Evolutionary conservation across 495 filamentous ascomycete species (phyloP).

Genomic region (Trichocladium antarcticum): DNA sequence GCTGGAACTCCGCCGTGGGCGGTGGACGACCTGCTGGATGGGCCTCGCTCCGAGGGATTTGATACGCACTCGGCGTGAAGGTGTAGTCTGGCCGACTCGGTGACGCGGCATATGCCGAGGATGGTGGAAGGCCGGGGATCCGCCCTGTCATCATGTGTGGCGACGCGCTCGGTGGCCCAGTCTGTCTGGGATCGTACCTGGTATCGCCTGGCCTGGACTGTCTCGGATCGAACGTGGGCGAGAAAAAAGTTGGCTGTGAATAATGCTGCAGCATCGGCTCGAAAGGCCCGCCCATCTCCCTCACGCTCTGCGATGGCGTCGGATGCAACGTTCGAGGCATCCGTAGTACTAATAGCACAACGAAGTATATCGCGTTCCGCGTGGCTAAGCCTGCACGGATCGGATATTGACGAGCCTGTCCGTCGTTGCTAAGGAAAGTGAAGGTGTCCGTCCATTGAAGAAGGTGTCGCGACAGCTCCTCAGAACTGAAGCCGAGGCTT

Average conservation of each 20-base stretch:
- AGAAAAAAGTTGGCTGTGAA: conserved; percentile 33
- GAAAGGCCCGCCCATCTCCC: conserved; percentile 37
- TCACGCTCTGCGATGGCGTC: conserved; percentile 37
- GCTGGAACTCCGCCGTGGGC: conserved; percentile 35
- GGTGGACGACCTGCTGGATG: conserved; percentile 21
- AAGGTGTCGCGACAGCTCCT: conserved; percentile 36
- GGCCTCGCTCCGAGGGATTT: conserved; percentile 38
- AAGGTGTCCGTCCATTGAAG: conserved; percentile 40
- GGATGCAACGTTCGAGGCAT: conserved; percentile 29
- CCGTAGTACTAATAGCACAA: conserved; percentile 34
- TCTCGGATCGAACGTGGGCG: conserved; percentile 32
- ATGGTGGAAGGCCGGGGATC: conserved; percentile 20
- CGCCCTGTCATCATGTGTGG: conserved; percentile 24
- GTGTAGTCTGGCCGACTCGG: conserved; percentile 33
- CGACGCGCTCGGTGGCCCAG: conserved; percentile 19
- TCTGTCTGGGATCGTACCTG: conserved; percentile 28
- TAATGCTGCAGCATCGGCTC: conserved; percentile 32
- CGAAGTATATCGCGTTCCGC: conserved; percentile 44
- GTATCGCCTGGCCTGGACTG: conserved; percentile 30
- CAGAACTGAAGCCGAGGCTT: conserved; percentile 34
- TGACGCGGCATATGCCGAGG: conserved; percentile 30
- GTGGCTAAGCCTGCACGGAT: conserved; percentile 41
- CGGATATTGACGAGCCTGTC: conserved; percentile 32
- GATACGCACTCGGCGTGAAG: conserved; percentile 29
- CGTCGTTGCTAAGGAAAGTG: conserved; percentile 38